These are phyloP conservation scores for Trichophyton verrucosum DNA, from an alignment of 2,329 filamentous ascomycete genomes.

Conservation along the genomic window DNA sequence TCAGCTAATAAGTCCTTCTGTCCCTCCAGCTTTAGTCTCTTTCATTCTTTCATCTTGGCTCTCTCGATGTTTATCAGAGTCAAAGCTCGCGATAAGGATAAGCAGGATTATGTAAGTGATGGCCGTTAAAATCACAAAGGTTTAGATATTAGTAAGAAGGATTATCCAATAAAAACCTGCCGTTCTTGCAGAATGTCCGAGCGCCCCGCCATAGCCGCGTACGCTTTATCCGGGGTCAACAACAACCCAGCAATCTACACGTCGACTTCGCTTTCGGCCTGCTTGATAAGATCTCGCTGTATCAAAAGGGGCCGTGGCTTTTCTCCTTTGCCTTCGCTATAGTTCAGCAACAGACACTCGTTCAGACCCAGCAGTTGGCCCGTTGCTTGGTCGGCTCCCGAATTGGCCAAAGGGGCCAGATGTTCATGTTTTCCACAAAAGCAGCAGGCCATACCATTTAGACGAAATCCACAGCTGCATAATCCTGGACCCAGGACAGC, in stretches of 20 bases:
- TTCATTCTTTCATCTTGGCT: background rate
- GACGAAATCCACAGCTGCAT: background rate
- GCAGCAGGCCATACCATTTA: background rate
- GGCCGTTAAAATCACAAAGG: background rate
- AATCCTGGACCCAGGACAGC: background rate
- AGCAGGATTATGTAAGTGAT: background rate
- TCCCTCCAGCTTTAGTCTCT: background rate
- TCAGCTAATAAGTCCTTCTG: background rate
- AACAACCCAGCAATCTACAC: slow-evolving; percentile 1
- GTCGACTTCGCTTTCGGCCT: background rate
- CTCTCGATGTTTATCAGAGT: background rate
- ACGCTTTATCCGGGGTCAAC: slow-evolving; percentile 1
- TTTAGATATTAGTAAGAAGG: background rate
- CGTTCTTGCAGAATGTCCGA: background rate
- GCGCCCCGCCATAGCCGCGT: background rate
- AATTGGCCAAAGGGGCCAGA: background rate
- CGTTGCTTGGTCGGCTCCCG: background rate
- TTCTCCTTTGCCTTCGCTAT: background rate
- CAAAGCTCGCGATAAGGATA: background rate
- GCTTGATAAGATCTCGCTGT: background rate
- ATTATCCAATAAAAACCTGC: background rate
- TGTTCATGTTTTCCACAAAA: background rate
- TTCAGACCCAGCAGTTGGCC: background rate
- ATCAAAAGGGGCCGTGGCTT: background rate
- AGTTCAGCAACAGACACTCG: background rate